Evolutionary conservation across 371 early-diverging fungal species (phyloP).

Genomic region (Funneliformis caledonium): DNA sequence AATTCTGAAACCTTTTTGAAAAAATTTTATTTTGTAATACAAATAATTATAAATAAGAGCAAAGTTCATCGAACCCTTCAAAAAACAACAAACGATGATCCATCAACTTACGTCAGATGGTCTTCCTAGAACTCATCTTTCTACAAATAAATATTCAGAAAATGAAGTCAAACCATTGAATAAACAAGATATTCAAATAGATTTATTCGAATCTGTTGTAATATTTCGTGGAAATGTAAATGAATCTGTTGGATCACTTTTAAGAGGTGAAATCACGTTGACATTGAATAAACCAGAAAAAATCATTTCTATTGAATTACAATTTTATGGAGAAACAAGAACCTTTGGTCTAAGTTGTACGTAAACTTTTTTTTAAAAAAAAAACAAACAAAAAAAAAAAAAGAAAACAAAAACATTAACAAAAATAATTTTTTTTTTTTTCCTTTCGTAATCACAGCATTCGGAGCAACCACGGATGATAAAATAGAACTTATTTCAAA

Average conservation of each 20-base stretch:
- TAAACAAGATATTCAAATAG: background rate
- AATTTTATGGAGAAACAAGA: slow-evolving; percentile 29
- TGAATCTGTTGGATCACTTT: slow-evolving; percentile 37
- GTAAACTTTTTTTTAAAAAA: no score
- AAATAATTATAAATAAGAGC: no score
- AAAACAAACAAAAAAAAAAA: no score
- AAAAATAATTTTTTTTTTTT: no score
- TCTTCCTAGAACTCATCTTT: no score
- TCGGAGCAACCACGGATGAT: background rate
- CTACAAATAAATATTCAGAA: no score
- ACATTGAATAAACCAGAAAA: slow-evolving; percentile 20
- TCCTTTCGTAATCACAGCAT: background rate
- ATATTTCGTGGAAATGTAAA: slow-evolving; percentile 28
- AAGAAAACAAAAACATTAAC: no score
- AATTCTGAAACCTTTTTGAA: no score
- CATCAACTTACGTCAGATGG: no score
- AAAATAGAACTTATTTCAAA: background rate
- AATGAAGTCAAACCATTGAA: background rate
- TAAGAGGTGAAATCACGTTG: slow-evolving; percentile 34
- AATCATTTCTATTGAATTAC: slow-evolving; percentile 8
- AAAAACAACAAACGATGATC: no score
- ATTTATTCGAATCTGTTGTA: background rate
- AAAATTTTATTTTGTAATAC: no score
- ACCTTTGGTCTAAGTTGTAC: slow-evolving; percentile 13
- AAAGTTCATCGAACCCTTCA: no score